Percentiles rank a stretch among this genome's conserved stretches.
Evolutionary conservation across 768 basidiomycete species (phyloP).

Genomic region (Pulveroboletus ravenelii): DNA sequence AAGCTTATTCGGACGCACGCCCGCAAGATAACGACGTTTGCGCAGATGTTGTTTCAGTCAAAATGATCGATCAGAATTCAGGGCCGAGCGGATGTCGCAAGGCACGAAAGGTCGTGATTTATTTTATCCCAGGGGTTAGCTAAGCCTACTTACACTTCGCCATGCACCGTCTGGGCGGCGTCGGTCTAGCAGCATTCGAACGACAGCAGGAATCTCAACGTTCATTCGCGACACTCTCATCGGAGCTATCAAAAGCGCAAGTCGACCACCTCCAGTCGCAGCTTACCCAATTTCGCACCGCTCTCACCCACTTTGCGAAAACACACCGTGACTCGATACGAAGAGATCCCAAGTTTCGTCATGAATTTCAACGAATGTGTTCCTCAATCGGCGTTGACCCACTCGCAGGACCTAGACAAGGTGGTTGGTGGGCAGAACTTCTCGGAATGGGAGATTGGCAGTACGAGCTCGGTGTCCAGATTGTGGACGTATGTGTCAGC

Average conservation of each 20-base stretch:
- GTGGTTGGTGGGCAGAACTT: conserved; percentile 90
- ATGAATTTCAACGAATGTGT: conserved; percentile 95
- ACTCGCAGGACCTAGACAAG: conserved; percentile 76
- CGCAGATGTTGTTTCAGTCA: too few species aligned
- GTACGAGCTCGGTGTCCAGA: conserved; percentile 91
- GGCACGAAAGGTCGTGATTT: too few species aligned
- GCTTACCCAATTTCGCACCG: conserved; percentile 76
- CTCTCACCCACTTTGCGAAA: conserved; percentile 74
- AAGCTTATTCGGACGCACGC: too few species aligned
- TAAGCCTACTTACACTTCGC: too few species aligned
- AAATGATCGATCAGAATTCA: too few species aligned
- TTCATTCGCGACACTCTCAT: conserved; percentile 79
- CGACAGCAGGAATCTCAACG: conserved; percentile 77
- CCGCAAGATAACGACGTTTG: too few species aligned
- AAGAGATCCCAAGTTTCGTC: conserved; percentile 79
- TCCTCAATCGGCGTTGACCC: conserved; percentile 93
- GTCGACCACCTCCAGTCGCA: conserved; percentile 76
- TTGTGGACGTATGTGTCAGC: conserved; percentile 87
- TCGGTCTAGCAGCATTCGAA: conserved; percentile 85
- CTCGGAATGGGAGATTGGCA: conserved; percentile 92
- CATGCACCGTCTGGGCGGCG: conserved; percentile 76
- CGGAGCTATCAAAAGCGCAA: conserved; percentile 69
- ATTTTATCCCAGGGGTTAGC: too few species aligned
- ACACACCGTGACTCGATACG: conserved; percentile 83
- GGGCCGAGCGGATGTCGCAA: too few species aligned